Evolutionary conservation across 2,329 filamentous ascomycete species (phyloP), one percentile per base, ranked within the genome.

Genomic region (Pestalotiopsis sp.): DNA sequence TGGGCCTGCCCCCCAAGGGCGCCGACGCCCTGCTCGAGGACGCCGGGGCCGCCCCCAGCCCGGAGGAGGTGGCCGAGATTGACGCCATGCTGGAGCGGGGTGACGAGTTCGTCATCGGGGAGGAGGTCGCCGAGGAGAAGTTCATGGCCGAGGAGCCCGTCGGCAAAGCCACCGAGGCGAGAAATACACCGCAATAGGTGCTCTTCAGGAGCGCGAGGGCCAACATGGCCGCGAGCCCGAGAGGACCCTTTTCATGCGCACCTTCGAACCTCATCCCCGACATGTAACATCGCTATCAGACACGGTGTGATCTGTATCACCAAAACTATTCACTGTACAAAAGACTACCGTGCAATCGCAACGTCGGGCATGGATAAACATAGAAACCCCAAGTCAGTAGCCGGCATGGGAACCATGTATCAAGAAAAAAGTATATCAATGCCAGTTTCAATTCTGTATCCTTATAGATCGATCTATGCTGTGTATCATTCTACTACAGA

Each of bases 1-100:
- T 96, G 63, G 92, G 93, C 0, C 76, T 97, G 68, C 85, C 86
- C 4, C 82, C 85, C 26, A 81, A 83, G 66, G 71, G 71, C 68
- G 73, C 76, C 52, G 68, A 78, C 66, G 71, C 71, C 55, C 70
- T 35, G 30, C 30, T 75, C 20, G 73, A 77, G 67, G 74, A 71
- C 1, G 71, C 72, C 22, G 70, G 69, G 6, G 70, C 65, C 44
- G 69, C 35, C 7, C 58, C 55, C 40, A 70, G 62, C 6, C 66
- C 61, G 14, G 71, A 73, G 48, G 75, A 75, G 22, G 77, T 84
- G 38, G 73, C 82, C 63, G 79, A 78, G 26, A 78, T 77, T 77
- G 75, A 81, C 80, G 71, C 77, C 76, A 82, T 84, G 75, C 68
- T 82, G 65, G 78, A 76, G 63, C 76, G 74, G 6, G 82, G 82